Evolutionary conservation across 331 rosid genomes (phyloP).

Genomic region (Cydonia oblonga): DNA sequence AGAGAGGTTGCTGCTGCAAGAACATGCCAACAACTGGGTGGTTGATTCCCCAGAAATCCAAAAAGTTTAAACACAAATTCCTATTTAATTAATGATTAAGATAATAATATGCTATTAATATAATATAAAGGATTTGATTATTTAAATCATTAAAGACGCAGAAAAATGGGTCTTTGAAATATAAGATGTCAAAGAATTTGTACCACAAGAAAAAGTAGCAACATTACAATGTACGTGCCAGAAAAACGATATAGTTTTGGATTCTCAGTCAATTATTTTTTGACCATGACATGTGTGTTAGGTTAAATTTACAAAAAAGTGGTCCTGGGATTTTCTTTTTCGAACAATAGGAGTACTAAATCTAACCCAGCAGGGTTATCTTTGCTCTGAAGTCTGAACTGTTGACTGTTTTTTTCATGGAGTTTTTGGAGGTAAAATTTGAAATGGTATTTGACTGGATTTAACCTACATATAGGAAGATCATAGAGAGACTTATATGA

Average conservation of each 20-base stretch:
- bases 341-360: background rate
- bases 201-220: background rate
- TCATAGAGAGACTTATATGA: background rate
- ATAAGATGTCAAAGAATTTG: background rate
- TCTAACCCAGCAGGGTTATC: background rate
- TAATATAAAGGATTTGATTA: background rate
- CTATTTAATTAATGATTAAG: background rate
- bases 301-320: background rate
- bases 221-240: too few relatives aligned
- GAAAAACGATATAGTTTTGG: background rate
- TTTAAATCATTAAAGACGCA: too few relatives aligned
- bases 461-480: background rate
- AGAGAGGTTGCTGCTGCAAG: slow-evolving; percentile 21
- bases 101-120: background rate
- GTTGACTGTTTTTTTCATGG: background rate
- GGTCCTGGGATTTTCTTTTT: background rate
- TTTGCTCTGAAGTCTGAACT: background rate
- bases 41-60: slow-evolving; percentile 31
- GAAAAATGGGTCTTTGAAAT: background rate
- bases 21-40: slow-evolving; percentile 33
- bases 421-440: background rate
- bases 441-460: background rate
- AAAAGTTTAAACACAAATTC: background rate
- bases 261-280: background rate
- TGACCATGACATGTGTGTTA: background rate